A percentile compares a stretch with the other conserved stretches of the same genome.
Evolutionary conservation across 2,329 filamentous ascomycete species (phyloP).

Genomic region (Claviceps africana): DNA sequence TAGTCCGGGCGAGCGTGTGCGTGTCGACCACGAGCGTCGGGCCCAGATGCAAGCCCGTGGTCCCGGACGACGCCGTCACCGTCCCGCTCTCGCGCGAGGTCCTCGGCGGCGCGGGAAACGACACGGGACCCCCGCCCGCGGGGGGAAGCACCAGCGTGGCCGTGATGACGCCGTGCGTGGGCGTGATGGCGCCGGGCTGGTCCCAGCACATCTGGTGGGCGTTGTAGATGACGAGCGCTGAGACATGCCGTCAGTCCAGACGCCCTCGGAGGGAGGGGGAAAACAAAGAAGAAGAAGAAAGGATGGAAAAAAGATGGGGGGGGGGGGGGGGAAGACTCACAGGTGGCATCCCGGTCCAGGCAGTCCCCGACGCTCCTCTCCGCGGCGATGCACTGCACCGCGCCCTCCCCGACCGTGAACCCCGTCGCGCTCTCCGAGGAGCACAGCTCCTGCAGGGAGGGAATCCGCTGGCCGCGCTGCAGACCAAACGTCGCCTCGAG

Average conservation of each 20-base stretch:
- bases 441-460: constrained; percentile 51
- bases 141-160: constrained; percentile 35
- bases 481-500: constrained; percentile 43
- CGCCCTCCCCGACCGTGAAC: constrained; percentile 59
- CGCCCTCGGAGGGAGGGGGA: not conserved
- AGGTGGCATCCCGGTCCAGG: constrained; percentile 24
- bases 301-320: too few species aligned
- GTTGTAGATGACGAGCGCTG: constrained; percentile 29
- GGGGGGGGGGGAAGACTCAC: constrained; percentile 13
- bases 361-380: constrained; percentile 38
- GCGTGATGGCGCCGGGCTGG: constrained; percentile 34
- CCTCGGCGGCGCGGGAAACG: constrained; percentile 13
- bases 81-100: constrained; percentile 3
- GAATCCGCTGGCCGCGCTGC: constrained; percentile 31
- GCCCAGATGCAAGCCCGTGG: not conserved
- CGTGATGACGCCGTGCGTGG: constrained; percentile 44
- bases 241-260: constrained; percentile 6
- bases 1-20: not conserved
- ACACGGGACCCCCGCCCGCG: constrained; percentile 13
- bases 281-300: not conserved
- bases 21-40: constrained; percentile 5
- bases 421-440: constrained; percentile 41
- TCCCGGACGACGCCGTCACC: not conserved
- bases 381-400: constrained; percentile 50
- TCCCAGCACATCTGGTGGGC: constrained; percentile 46